These are phyloP conservation scores for Gaillardinia entomophila DNA, from an alignment of 805 yeast species.

Conservation along the genomic window DNA sequence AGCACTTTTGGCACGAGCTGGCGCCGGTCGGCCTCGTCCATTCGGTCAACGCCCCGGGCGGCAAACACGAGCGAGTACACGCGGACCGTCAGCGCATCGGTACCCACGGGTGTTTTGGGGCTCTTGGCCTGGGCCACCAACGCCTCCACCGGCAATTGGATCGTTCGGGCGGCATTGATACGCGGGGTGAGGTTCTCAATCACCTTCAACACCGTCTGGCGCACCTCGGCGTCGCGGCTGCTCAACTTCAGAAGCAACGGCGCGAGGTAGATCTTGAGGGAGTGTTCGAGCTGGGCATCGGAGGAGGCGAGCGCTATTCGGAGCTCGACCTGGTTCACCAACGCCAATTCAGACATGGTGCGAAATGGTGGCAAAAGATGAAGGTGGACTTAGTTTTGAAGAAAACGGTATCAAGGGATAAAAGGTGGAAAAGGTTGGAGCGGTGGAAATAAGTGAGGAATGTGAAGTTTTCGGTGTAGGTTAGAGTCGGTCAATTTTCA, in stretches of 20 bases:
- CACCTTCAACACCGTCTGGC: constrained; percentile 61
- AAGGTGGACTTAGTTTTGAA: no score
- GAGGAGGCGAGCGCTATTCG: constrained; percentile 71
- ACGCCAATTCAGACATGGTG: constrained; percentile 43
- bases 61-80: constrained; percentile 61
- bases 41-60: constrained; percentile 61
- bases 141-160: constrained; percentile 61
- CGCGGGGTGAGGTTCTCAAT: constrained; percentile 66
- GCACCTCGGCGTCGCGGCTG: constrained; percentile 61
- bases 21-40: constrained; percentile 30
- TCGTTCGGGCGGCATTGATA: constrained; percentile 45
- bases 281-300: constrained; percentile 55
- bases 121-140: constrained; percentile 57
- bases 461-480: no score
- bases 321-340: constrained; percentile 76
- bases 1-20: constrained; percentile 44
- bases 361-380: neutral
- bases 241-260: constrained; percentile 77
- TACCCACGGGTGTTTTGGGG: constrained; percentile 42
- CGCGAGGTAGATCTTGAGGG: constrained; percentile 58
- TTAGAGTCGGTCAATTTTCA: no score
- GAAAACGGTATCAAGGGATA: no score
- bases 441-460: no score
- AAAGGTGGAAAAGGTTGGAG: no score
- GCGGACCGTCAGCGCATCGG: constrained; percentile 47